phyloP scores from a whole-genome alignment of 2,329 filamentous ascomycete species.

The Fusarium praegraminearum region DNA sequence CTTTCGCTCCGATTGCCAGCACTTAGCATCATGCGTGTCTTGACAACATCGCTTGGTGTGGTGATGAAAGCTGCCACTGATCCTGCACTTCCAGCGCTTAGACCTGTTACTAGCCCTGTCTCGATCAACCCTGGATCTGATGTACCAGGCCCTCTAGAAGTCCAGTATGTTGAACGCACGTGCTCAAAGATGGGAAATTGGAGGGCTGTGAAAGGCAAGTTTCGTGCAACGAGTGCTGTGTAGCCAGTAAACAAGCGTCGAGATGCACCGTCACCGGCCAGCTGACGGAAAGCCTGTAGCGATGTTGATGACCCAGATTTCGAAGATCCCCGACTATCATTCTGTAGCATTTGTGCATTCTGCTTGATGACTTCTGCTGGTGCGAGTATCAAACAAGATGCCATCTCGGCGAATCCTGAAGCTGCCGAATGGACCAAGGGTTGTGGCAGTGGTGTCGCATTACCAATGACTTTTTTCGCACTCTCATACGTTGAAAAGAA shows the following conservation, averaged over 20 bases:
- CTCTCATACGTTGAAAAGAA: conserved; percentile 94
- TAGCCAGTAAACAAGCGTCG: conserved; percentile 78
- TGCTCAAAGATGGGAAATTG: conserved; percentile 91
- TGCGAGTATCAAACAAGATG: conserved; percentile 87
- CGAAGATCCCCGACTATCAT: conserved; percentile 30
- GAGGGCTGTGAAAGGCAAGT: conserved; percentile 87
- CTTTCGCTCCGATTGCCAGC: conserved; percentile 55
- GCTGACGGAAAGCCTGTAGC: conserved; percentile 62
- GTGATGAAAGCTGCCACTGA: conserved; percentile 83
- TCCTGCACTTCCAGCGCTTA: conserved; percentile 80
- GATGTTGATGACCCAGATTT: conserved; percentile 55
- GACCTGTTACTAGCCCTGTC: conserved; percentile 76
- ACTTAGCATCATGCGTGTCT: conserved; percentile 88
- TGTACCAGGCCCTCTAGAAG: conserved; percentile 46
- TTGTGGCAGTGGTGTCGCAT: conserved; percentile 68
- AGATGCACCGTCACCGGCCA: conserved; percentile 65
- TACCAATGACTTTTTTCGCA: conserved; percentile 72
- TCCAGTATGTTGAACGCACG: conserved; percentile 67
- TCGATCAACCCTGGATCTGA: conserved; percentile 63
- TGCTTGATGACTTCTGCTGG: conserved; percentile 94
- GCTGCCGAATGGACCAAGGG: conserved; percentile 79
- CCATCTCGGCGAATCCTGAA: conserved; percentile 82
- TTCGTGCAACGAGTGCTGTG: conserved; percentile 82
- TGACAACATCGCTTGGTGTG: conserved; percentile 89
- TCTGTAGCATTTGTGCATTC: conserved; percentile 85